phyloP scores from a whole-genome alignment of 2,329 filamentous ascomycete genomes.

The Aureobasidium vineae region DNA sequence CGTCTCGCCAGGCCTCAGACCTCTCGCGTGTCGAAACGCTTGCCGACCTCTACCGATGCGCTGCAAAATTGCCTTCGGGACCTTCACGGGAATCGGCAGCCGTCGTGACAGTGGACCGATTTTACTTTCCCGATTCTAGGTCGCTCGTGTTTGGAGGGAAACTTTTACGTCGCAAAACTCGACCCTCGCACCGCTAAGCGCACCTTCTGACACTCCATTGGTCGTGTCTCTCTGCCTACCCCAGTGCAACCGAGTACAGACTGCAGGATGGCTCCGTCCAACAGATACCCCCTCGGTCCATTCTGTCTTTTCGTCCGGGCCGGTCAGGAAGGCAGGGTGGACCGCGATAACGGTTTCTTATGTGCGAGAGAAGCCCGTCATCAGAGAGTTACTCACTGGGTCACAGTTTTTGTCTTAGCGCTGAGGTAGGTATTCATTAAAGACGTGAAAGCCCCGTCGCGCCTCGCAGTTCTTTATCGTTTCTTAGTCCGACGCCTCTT shows the following conservation, averaged over 20 bases:
- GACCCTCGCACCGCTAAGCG: slow-evolving; percentile 22
- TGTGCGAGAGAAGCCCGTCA: slow-evolving; percentile 12
- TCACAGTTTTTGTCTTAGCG: slow-evolving; percentile 18
- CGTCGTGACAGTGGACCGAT: slow-evolving; percentile 4
- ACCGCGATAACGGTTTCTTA: background rate
- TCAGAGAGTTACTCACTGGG: slow-evolving; percentile 19
- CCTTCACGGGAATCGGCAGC: slow-evolving; percentile 8
- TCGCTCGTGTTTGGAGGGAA: slow-evolving; percentile 2
- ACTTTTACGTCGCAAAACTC: slow-evolving; percentile 22
- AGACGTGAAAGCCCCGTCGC: slow-evolving; percentile 2
- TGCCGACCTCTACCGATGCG: slow-evolving; percentile 6
- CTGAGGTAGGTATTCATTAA: slow-evolving; percentile 20
- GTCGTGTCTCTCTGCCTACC: slow-evolving; percentile 9
- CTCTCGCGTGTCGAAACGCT: slow-evolving; percentile 23
- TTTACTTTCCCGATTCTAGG: slow-evolving; percentile 20
- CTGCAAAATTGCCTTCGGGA: slow-evolving; percentile 16
- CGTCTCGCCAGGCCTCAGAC: slow-evolving; percentile 15
- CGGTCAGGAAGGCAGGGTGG: slow-evolving; percentile 11
- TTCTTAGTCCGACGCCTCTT: slow-evolving; percentile 21
- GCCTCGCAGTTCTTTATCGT: slow-evolving; percentile 13
- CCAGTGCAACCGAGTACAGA: slow-evolving; percentile 13
- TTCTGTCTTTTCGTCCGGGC: slow-evolving; percentile 6
- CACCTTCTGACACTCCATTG: background rate
- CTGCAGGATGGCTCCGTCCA: slow-evolving; percentile 20
- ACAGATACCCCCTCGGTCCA: background rate